Base-by-base conservation (phyloP, 768 basidiomycete genomes). In the Macrolepiota albuminosa region DNA sequence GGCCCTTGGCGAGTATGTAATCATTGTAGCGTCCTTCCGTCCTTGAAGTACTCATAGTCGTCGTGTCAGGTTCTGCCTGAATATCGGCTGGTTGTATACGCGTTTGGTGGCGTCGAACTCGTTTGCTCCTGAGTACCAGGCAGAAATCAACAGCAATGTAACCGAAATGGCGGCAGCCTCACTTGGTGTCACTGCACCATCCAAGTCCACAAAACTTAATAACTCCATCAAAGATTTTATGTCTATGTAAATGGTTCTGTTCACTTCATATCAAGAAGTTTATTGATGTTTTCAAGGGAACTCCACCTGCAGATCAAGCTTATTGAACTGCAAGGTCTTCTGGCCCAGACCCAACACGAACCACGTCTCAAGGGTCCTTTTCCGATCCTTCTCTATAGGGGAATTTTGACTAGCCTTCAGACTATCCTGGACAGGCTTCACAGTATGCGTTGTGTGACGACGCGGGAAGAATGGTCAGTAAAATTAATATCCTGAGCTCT, bases 361-460 rank as follows among this genome's bases (percentile, higher is more conserved):
- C 95, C 95, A 6, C 87, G 97, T 34, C 72, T 98, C 59, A 99
- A 98, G 70, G 97, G 97, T 0, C 94, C 95, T 0, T 98, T 98
- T 74, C 96, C 96, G 2, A 84, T 91, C 16, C 73, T 83, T 51
- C 75, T 95, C 9, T 99, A 98, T 67, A 87, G 92, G 13, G 85
- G 87, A 7, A 85, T 94, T 62, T 75, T 94, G 73, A 88, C 85
- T 1, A 89, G 90, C 66, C 67, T 94, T 62, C 93, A 96, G 71
- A 86, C 85, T 1, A 93, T 95, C 36, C 73, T 96, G 62, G 94
- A 95, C 67, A 87, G 84, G 68, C 73, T 99, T 58, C 97, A 98
- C 70, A 91, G 92, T 64, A 97, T 98, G 90, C 84, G 95, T 33
- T 95, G 93, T 70, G 95, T 98, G n/a, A 97, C 92, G 6, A 94